phyloP scores from a whole-genome alignment of 345 rosid genomes.

The Rhizophora mangle region DNA sequence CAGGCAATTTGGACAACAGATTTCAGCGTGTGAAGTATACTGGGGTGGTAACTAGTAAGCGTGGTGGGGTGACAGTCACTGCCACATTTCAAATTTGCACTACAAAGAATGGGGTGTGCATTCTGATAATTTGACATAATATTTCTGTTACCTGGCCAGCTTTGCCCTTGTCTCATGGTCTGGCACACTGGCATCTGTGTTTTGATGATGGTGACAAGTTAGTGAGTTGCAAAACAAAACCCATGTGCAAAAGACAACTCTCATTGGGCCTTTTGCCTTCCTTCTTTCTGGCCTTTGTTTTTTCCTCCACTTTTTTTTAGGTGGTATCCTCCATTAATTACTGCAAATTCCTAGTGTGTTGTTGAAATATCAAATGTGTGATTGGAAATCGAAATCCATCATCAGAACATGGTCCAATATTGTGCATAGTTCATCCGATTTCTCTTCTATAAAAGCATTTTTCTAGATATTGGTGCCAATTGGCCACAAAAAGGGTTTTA shows the following conservation, averaged over 20 bases:
- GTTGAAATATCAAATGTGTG: too few relatives aligned
- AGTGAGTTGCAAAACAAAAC: conserved; percentile 7
- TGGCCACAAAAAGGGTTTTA: too few relatives aligned
- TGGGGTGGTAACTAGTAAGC: not conserved
- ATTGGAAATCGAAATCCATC: too few relatives aligned
- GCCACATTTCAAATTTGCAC: not conserved
- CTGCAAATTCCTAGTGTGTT: too few relatives aligned
- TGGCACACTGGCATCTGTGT: conserved; percentile 7
- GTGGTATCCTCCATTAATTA: too few relatives aligned
- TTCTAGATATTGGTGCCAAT: too few relatives aligned
- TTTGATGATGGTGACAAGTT: conserved; percentile 25
- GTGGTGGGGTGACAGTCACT: conserved; percentile 10
- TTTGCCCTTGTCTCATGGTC: conserved; percentile 10
- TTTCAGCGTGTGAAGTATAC: not conserved
- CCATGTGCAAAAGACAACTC: conserved; percentile 42
- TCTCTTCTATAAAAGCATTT: too few relatives aligned
- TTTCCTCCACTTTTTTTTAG: not conserved
- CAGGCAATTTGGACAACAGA: not conserved
- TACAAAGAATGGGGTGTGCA: conserved; percentile 1
- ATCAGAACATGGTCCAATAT: too few relatives aligned
- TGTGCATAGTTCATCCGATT: too few relatives aligned
- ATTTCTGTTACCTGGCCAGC: conserved; percentile 18
- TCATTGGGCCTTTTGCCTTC: conserved; percentile 8
- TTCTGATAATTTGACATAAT: conserved; percentile 2
- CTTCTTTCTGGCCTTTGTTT: not conserved